phyloP scores from a whole-genome alignment of 495 filamentous ascomycete genomes.

The Hypomontagnella monticulosa region DNA sequence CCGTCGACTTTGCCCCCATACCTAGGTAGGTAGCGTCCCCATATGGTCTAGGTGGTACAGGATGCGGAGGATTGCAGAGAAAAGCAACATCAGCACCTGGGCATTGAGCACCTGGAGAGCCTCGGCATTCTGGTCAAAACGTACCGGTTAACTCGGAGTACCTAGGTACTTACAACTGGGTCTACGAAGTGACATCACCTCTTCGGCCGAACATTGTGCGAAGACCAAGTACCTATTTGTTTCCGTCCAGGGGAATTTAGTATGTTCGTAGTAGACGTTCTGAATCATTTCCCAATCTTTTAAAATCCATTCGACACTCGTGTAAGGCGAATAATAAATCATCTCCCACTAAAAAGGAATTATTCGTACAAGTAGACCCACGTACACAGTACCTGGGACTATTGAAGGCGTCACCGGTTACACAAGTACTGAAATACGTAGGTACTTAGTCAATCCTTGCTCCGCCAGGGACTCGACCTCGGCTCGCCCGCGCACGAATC shows the following conservation, averaged over 20 bases:
- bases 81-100: not conserved
- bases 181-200: conserved; percentile 37
- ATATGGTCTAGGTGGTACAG: conserved; percentile 5
- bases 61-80: conserved; percentile 21
- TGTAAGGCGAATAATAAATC: conserved; percentile 8
- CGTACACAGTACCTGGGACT: not conserved
- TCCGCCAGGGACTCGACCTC: conserved; percentile 41
- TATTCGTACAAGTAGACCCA: conserved; percentile 1
- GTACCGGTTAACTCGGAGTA: conserved; percentile 19
- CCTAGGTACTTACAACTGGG: conserved; percentile 16
- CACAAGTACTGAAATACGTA: conserved; percentile 1
- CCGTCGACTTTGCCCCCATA: conserved; percentile 34
- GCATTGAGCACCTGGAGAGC: too few relatives aligned
- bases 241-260: not conserved
- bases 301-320: not conserved
- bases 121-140: conserved; percentile 11
- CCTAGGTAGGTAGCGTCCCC: too few relatives aligned
- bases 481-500: conserved; percentile 55
- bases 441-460: conserved; percentile 9
- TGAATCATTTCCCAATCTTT: conserved; percentile 8
- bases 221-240: conserved; percentile 16
- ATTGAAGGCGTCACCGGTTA: not conserved
- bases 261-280: not conserved
- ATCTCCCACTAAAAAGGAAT: not conserved
- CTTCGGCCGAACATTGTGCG: conserved; percentile 39